Conservation (phyloP, 495 filamentous ascomycete species). For the Penicillium parvum region DNA sequence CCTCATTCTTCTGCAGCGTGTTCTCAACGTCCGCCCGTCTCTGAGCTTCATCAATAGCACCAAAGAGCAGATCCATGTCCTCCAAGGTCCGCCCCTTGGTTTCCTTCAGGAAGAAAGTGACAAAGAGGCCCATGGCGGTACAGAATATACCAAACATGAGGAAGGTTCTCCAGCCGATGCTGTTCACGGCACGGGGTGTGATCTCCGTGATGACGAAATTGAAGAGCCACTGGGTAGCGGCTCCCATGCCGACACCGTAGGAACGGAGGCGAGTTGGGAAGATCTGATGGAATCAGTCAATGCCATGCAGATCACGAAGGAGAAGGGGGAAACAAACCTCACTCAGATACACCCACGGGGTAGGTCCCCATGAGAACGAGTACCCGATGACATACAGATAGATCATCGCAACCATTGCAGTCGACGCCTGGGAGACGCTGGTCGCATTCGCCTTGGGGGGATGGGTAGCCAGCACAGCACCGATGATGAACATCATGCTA, state of each 20-base stretch:
- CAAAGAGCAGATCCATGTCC: conserved; percentile 48
- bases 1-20: conserved; percentile 31
- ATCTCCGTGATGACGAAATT: conserved; percentile 43
- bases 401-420: conserved; percentile 51
- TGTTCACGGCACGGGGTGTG: conserved; percentile 37
- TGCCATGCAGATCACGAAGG: no score
- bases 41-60: conserved; percentile 33
- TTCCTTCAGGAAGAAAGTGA: conserved; percentile 56
- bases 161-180: conserved; percentile 51
- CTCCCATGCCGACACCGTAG: conserved; percentile 64
- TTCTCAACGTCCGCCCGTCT: conserved; percentile 39
- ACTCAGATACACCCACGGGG: conserved; percentile 51
- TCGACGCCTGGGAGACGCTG: conserved; percentile 35
- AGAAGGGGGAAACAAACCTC: conserved; percentile 25
- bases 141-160: conserved; percentile 54
- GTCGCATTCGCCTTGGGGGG: conserved; percentile 30
- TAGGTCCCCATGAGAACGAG: conserved; percentile 40
- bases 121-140: conserved; percentile 28
- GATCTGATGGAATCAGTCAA: conserved; percentile 55
- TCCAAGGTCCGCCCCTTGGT: conserved; percentile 52
- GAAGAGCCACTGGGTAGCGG: conserved; percentile 50
- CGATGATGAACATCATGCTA: conserved; percentile 70
- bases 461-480: conserved; percentile 55
- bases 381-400: conserved; percentile 51
- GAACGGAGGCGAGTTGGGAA: conserved; percentile 66